Conservation (phyloP, 1,139 yeast genomes). For the Yarrowia galli region DNA sequence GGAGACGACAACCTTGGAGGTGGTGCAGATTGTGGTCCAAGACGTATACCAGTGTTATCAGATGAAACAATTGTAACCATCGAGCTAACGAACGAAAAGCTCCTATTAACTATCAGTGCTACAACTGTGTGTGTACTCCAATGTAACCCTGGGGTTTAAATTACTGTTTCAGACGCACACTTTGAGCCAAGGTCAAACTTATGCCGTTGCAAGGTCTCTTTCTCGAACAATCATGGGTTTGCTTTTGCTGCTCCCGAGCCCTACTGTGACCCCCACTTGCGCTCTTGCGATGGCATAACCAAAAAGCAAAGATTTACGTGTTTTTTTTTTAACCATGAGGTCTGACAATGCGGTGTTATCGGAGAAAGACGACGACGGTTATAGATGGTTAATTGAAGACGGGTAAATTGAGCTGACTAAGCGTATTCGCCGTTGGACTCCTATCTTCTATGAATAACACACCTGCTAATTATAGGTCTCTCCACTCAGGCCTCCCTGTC, state of each 20-base stretch:
- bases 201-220: background rate
- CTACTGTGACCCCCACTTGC: conserved; percentile 16
- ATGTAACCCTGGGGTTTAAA: background rate
- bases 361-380: background rate
- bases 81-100: too few relatives aligned
- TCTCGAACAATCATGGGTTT: conserved; percentile 6
- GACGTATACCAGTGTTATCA: too few relatives aligned
- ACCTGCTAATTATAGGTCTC: too few relatives aligned
- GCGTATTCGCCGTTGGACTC: too few relatives aligned
- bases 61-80: too few relatives aligned
- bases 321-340: background rate
- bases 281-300: background rate
- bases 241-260: conserved; percentile 25
- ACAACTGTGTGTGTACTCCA: too few relatives aligned
- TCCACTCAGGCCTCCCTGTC: too few relatives aligned
- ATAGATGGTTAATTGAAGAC: too few relatives aligned
- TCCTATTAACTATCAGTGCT: too few relatives aligned
- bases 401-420: too few relatives aligned
- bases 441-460: too few relatives aligned
- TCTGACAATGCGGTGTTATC: background rate
- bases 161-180: background rate
- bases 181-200: background rate
- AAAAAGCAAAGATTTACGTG: background rate
- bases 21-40: too few relatives aligned
- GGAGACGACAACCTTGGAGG: background rate